Percentiles rank a stretch among this genome's conserved stretches.
phyloP scores from a whole-genome alignment of 1,284 basidiomycete genomes.

The Veloboletus limbatus region DNA sequence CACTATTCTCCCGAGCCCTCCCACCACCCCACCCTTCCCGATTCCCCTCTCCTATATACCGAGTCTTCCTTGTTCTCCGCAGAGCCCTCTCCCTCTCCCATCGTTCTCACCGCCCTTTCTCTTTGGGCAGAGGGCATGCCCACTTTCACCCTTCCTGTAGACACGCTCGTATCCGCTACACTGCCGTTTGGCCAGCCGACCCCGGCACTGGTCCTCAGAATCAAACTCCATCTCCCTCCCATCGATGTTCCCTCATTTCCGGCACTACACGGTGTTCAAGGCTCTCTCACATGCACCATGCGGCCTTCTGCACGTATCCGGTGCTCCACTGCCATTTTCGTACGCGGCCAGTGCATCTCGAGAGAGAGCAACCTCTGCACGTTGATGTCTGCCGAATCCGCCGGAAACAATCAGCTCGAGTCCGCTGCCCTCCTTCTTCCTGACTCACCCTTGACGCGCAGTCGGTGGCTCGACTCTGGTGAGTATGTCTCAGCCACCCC shows the following conservation, averaged over 20 bases:
- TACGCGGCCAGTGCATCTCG: conserved; percentile 45
- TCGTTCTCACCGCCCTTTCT: conserved; percentile 32
- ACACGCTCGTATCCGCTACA: conserved; percentile 30
- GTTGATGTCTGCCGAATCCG: conserved; percentile 31
- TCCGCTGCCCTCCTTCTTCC: conserved; percentile 54
- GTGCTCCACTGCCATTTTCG: conserved; percentile 60
- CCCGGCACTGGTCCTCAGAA: conserved; percentile 40
- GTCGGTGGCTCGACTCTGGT: conserved; percentile 58
- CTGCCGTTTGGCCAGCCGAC: conserved; percentile 23
- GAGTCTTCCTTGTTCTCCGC: conserved; percentile 32
- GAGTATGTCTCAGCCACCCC: conserved; percentile 36
- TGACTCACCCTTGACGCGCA: conserved; percentile 56
- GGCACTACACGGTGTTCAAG: conserved; percentile 59
- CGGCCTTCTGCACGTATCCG: conserved; percentile 51
- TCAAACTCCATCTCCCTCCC: conserved; percentile 50
- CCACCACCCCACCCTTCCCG: conserved; percentile 27
- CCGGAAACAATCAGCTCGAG: conserved; percentile 39
- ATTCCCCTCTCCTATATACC: conserved; percentile 34
- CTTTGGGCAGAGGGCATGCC: conserved; percentile 68
- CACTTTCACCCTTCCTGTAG: conserved; percentile 46
- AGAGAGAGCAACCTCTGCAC: conserved; percentile 51
- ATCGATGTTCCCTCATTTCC: conserved; percentile 47
- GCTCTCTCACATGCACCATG: conserved; percentile 50
- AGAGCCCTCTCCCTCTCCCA: conserved; percentile 23
- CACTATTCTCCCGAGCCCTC: conserved; percentile 33